Evolutionary conservation across 176 grass and related monocot species (phyloP).

Genomic region (Oryza glumipatula): DNA sequence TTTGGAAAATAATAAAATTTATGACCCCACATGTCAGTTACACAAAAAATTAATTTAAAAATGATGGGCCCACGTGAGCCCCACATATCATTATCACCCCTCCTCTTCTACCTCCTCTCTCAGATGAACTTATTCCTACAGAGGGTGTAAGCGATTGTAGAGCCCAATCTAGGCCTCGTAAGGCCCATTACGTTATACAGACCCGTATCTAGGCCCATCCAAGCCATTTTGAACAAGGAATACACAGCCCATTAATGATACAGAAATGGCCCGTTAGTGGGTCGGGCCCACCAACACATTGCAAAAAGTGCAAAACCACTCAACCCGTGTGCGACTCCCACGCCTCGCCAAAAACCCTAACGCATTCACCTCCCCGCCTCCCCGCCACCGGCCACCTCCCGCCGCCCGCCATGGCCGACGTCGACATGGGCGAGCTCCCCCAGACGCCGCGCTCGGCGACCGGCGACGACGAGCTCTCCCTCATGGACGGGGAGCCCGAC

Average conservation of each 20-base stretch:
- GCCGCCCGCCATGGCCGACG: conserved; percentile 47
- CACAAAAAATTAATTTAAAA: too few relatives aligned
- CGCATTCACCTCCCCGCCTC: background rate
- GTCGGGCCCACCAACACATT: background rate
- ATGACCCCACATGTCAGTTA: too few relatives aligned
- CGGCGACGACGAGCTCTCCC: conserved; percentile 51
- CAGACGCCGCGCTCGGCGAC: conserved; percentile 37
- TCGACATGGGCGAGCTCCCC: conserved; percentile 49
- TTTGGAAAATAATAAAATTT: too few relatives aligned
- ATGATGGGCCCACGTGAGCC: too few relatives aligned
- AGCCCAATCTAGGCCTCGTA: too few relatives aligned
- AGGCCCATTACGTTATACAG: background rate
- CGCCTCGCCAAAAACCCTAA: conserved; percentile 47
- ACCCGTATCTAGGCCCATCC: too few relatives aligned
- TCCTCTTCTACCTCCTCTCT: too few relatives aligned
- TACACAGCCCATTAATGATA: background rate
- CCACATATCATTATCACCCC: too few relatives aligned
- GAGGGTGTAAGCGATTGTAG: too few relatives aligned
- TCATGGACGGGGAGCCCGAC: conserved; percentile 46
- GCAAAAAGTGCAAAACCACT: background rate
- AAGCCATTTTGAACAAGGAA: background rate
- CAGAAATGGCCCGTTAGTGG: background rate
- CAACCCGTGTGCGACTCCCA: background rate
- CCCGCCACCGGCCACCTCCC: background rate
- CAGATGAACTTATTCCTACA: too few relatives aligned